phyloP scores from a whole-genome alignment of 2,329 filamentous ascomycete species.

The Diplodia sapinea region DNA sequence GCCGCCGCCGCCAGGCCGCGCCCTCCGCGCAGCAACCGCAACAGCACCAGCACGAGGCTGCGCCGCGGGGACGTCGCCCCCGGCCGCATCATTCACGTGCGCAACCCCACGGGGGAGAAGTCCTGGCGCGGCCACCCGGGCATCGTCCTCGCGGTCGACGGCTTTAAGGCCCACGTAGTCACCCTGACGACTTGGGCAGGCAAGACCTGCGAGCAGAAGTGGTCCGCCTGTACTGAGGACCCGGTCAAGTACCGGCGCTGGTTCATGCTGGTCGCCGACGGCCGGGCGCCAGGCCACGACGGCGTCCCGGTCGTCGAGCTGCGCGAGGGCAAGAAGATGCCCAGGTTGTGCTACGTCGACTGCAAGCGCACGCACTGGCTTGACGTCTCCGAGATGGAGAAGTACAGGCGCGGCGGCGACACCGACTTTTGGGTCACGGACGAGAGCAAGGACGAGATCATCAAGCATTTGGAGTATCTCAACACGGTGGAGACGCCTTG shows the following conservation, averaged over 20 bases:
- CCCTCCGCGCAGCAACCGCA: too few relatives aligned
- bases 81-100: not conserved
- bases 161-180: not conserved
- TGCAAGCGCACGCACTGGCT: conserved; percentile 20
- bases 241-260: conserved; percentile 1
- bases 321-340: not conserved
- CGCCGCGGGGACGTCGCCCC: not conserved
- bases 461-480: not conserved
- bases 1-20: not conserved
- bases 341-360: conserved; percentile 7
- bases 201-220: conserved; percentile 19
- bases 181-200: conserved; percentile 12
- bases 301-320: conserved; percentile 1
- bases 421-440: conserved; percentile 2
- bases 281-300: not conserved
- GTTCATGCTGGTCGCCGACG: conserved; percentile 10
- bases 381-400: conserved; percentile 3
- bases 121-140: conserved; percentile 17
- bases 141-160: not conserved
- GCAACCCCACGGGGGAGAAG: not conserved
- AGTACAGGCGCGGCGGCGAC: conserved; percentile 1
- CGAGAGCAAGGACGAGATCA: not conserved
- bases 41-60: too few relatives aligned
- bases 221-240: not conserved
- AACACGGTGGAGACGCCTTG: conserved; percentile 10